These are phyloP conservation scores for Ophiostoma perfectum DNA, from an alignment of 2,329 filamentous ascomycete species.

Conservation along the genomic window DNA sequence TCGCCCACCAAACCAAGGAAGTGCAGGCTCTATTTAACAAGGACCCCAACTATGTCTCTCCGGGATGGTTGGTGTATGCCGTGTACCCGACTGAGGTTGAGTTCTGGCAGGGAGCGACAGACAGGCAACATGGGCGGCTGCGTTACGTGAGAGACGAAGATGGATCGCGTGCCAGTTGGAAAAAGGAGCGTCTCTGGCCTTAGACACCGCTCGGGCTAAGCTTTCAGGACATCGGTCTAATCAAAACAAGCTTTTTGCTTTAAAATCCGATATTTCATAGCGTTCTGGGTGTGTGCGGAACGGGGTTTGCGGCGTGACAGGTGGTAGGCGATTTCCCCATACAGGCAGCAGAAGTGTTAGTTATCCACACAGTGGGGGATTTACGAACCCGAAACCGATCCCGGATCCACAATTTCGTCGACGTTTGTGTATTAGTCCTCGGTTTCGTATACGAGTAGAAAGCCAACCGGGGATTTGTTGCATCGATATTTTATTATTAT, in stretches of 20 bases:
- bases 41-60: slow-evolving; percentile 13
- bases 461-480: background rate
- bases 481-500: too few relatives aligned
- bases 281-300: background rate
- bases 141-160: slow-evolving; percentile 17
- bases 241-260: background rate
- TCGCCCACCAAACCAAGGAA: background rate
- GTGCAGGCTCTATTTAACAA: background rate
- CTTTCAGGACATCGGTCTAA: background rate
- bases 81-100: slow-evolving; percentile 22
- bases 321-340: background rate
- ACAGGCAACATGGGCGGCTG: slow-evolving; percentile 23
- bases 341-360: background rate
- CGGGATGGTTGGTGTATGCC: slow-evolving; percentile 24
- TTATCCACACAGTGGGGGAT: background rate
- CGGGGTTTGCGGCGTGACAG: background rate
- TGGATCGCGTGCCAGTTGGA: background rate
- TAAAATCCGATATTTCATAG: background rate
- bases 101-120: slow-evolving; percentile 25
- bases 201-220: background rate
- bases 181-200: background rate
- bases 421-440: background rate
- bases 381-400: background rate
- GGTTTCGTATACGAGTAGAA: background rate
- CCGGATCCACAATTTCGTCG: background rate